Evolutionary conservation across 306 rosid species (phyloP).

Genomic region (Cucumis sativus): DNA sequence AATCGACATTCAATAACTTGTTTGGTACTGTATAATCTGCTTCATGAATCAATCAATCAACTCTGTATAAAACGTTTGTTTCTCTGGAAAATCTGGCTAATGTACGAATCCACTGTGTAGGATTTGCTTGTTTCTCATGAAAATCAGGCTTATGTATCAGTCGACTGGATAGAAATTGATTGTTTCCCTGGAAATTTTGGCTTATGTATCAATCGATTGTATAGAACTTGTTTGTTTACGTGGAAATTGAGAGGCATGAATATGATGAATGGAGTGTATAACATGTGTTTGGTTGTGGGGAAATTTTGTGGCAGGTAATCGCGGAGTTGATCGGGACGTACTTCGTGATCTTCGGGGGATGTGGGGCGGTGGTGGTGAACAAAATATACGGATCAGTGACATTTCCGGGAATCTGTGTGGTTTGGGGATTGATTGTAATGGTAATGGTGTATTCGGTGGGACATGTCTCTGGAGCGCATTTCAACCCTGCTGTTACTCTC

Average conservation of each 20-base stretch:
- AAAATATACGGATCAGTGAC: conserved; percentile 17
- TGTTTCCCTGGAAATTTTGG: background rate
- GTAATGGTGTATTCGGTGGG: conserved; percentile 26
- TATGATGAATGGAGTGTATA: background rate
- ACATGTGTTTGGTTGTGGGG: background rate
- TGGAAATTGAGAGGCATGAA: background rate
- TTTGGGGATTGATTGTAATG: conserved; percentile 29
- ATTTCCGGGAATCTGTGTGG: conserved; percentile 23
- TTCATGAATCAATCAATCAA: background rate
- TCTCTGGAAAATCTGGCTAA: background rate
- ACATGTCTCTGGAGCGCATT: conserved; percentile 30
- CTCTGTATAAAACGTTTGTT: background rate
- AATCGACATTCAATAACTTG: too few relatives aligned
- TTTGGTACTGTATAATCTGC: background rate
- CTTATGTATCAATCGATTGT: background rate
- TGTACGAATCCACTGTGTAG: background rate
- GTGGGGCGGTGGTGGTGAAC: conserved; percentile 24
- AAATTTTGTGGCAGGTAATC: conserved; percentile 8
- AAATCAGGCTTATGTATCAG: background rate
- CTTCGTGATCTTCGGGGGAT: conserved; percentile 27
- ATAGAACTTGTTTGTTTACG: background rate
- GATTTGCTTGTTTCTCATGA: background rate
- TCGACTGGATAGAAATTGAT: background rate
- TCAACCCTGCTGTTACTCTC: conserved; percentile 25
- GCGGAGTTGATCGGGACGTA: conserved; percentile 27